phyloP scores from a whole-genome alignment of 768 basidiomycete genomes.

The Mycena indigotica region DNA sequence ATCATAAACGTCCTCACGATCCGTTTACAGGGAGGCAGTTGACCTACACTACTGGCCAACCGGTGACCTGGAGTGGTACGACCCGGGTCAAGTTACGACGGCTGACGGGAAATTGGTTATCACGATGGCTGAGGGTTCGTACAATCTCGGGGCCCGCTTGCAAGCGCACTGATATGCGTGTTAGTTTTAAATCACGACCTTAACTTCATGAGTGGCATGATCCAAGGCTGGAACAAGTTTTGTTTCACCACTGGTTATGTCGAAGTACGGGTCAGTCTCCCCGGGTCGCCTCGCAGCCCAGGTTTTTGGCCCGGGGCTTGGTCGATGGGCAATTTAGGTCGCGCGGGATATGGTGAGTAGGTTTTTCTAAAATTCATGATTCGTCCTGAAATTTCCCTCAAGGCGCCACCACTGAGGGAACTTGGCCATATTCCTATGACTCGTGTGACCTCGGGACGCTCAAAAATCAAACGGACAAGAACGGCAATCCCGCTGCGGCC shows the following conservation, averaged over 20 bases:
- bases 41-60: conserved; percentile 89
- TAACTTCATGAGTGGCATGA: conserved; percentile 79
- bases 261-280: conserved; percentile 78
- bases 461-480: conserved; percentile 70
- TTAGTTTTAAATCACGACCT: conserved; percentile 70
- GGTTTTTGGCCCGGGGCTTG: conserved; percentile 90
- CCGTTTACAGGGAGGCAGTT: conserved; percentile 69
- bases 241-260: conserved; percentile 94
- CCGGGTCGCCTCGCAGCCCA: conserved; percentile 58
- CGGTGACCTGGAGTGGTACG: conserved; percentile 84
- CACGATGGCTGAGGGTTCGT: conserved; percentile 77
- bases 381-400: conserved; percentile 81
- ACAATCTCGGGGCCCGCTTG: too few relatives aligned
- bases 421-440: conserved; percentile 86
- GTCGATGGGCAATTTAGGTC: conserved; percentile 76
- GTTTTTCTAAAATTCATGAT: conserved; percentile 19
- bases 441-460: conserved; percentile 86
- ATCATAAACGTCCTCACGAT: background rate
- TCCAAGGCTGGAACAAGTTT: conserved; percentile 46
- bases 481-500: conserved; percentile 60
- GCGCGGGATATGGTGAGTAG: conserved; percentile 19
- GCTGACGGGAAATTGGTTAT: conserved; percentile 77
- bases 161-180: too few relatives aligned
- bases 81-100: conserved; percentile 73
- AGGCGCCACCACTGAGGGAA: conserved; percentile 86